A percentile compares a stretch with the other conserved stretches of the same genome.
These are phyloP conservation scores for Metschnikowia borealis DNA, from an alignment of 805 yeast species.

Conservation along the genomic window DNA sequence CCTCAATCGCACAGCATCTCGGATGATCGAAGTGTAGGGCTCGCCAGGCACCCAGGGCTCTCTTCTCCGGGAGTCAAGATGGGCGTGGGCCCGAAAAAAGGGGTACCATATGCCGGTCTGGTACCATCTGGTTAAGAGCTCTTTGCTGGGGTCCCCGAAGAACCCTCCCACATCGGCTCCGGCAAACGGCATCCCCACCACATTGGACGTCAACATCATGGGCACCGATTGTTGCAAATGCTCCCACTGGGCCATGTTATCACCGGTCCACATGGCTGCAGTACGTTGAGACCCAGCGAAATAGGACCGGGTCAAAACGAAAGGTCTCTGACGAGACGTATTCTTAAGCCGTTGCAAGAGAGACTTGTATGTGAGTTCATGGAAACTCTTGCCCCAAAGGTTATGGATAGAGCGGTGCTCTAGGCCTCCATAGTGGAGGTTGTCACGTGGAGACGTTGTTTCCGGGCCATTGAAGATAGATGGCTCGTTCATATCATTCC, in stretches of 20 bases:
- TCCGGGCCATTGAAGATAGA: constrained; percentile 95
- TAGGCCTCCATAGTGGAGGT: constrained; percentile 71
- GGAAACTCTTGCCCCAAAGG: constrained; percentile 72
- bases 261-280: constrained; percentile 98
- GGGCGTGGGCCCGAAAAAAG: constrained; percentile 95
- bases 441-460: constrained; percentile 81
- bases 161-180: constrained; percentile 99
- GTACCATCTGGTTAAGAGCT: constrained; percentile 86
- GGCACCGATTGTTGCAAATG: constrained; percentile 77
- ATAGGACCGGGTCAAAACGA: constrained; percentile 79
- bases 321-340: constrained; percentile 63
- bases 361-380: constrained; percentile 74
- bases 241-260: constrained; percentile 91
- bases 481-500: constrained; percentile 99
- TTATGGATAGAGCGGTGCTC: constrained; percentile 94
- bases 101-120: constrained; percentile 97
- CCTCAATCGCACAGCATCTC: constrained; percentile 68
- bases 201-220: constrained; percentile 76
- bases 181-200: constrained; percentile 84
- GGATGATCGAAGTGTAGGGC: constrained; percentile 61
- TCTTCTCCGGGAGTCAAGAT: constrained; percentile 85
- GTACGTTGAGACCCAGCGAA: constrained; percentile 90
- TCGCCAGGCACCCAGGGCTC: constrained; percentile 89
- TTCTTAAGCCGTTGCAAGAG: constrained; percentile 47
- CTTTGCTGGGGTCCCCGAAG: constrained; percentile 82